Percentiles rank a stretch among this genome's conserved stretches.
Evolutionary conservation across 352 stramenopile species (phyloP).

Genomic region (Nothophytophthora sp.): DNA sequence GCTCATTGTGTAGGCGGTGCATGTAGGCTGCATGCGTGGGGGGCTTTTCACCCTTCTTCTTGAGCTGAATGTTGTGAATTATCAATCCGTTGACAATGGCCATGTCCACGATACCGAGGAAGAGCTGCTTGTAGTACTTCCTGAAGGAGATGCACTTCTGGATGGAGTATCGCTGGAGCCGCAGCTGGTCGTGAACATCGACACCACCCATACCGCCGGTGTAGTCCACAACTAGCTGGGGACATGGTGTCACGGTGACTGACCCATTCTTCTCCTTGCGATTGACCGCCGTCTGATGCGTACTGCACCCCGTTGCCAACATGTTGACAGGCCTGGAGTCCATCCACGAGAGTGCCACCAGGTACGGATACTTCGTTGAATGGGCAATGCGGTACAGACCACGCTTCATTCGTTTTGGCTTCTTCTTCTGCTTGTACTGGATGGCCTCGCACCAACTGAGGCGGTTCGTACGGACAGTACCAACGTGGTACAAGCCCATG

Average conservation of each 20-base stretch:
- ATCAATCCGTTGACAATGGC: slow-evolving; percentile 24
- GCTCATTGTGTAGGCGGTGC: slow-evolving; percentile 2
- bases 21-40: slow-evolving; percentile 14
- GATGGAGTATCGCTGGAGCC: slow-evolving; percentile 12
- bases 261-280: background rate
- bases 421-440: background rate
- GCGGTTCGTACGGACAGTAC: background rate
- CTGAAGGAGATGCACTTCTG: slow-evolving; percentile 7
- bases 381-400: background rate
- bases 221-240: slow-evolving; percentile 1
- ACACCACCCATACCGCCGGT: slow-evolving; percentile 7
- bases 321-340: slow-evolving; percentile 1
- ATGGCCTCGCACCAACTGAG: background rate
- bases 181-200: slow-evolving; percentile 14
- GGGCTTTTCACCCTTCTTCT: slow-evolving; percentile 1
- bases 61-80: slow-evolving; percentile 9
- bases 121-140: slow-evolving; percentile 29
- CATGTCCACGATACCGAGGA: slow-evolving; percentile 25
- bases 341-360: background rate
- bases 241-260: background rate
- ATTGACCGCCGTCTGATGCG: background rate
- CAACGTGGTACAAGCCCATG: slow-evolving; percentile 3
- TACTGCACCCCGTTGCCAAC: background rate
- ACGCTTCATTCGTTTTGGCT: background rate
- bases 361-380: background rate